These are phyloP conservation scores for Marasmius tenuissimus DNA, from an alignment of 1,284 basidiomycete species.

Conservation along the genomic window DNA sequence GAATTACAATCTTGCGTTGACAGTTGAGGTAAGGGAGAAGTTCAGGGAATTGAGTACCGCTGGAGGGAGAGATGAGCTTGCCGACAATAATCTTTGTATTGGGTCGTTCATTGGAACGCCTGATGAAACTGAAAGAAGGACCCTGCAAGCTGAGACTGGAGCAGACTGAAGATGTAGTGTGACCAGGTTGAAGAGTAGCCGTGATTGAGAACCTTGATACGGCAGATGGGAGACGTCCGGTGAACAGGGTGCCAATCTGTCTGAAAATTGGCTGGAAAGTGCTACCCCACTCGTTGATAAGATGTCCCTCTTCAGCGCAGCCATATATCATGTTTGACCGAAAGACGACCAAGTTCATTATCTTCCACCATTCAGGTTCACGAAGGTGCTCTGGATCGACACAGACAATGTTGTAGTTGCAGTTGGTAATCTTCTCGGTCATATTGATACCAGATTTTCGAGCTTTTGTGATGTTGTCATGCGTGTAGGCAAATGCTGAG, in stretches of 20 bases:
- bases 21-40: slow-evolving; percentile 3
- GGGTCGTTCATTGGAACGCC: slow-evolving; percentile 13
- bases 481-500: no score
- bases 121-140: slow-evolving; percentile 5
- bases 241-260: slow-evolving; percentile 16
- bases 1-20: slow-evolving; percentile 5
- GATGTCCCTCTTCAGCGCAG: slow-evolving; percentile 16
- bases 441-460: no score
- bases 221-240: slow-evolving; percentile 11
- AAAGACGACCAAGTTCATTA: no score
- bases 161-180: slow-evolving; percentile 1
- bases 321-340: slow-evolving; percentile 12
- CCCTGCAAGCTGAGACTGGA: slow-evolving; percentile 10
- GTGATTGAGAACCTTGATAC: slow-evolving; percentile 12
- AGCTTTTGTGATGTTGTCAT: no score
- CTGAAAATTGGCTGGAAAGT: slow-evolving; percentile 11
- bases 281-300: slow-evolving; percentile 16
- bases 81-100: slow-evolving; percentile 6
- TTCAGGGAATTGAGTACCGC: slow-evolving; percentile 4
- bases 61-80: not conserved
- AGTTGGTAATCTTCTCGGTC: no score
- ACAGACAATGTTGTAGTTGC: no score
- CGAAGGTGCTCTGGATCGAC: no score
- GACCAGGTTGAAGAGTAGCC: slow-evolving; percentile 15
- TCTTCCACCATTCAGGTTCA: no score